Percentiles rank a stretch among this genome's conserved stretches.
phyloP scores from a whole-genome alignment of 1,284 basidiomycete species.

The Boletus semigastroideus region DNA sequence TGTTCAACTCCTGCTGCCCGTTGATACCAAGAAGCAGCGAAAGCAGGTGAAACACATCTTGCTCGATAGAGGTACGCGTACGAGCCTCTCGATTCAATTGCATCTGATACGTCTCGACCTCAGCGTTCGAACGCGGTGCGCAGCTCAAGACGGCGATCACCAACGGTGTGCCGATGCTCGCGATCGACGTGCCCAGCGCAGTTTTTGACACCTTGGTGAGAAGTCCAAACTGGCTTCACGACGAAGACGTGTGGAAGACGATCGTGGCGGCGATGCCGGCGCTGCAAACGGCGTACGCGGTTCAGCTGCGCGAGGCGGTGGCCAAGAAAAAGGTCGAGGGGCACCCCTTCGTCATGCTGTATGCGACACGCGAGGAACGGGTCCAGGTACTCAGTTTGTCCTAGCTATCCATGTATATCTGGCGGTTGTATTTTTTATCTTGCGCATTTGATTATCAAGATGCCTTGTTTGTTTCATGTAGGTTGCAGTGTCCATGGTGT shows the following conservation, averaged over 20 bases:
- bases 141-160: conserved; percentile 58
- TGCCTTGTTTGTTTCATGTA: no score
- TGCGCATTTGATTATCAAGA: no score
- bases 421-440: no score
- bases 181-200: conserved; percentile 59
- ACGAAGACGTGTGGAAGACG: conserved; percentile 71
- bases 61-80: conserved; percentile 56
- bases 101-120: conserved; percentile 1
- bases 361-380: conserved; percentile 69
- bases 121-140: conserved; percentile 62
- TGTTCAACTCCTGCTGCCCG: conserved; percentile 64
- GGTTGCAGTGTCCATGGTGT: no score
- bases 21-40: conserved; percentile 70
- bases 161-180: conserved; percentile 63
- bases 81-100: not conserved
- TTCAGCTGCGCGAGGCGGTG: conserved; percentile 65
- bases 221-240: conserved; percentile 61
- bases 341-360: conserved; percentile 60
- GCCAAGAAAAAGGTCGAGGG: conserved; percentile 62
- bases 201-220: conserved; percentile 64
- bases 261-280: conserved; percentile 55
- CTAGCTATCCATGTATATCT: no score
- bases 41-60: conserved; percentile 71
- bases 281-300: conserved; percentile 56
- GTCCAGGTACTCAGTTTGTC: conserved; percentile 57